A percentile compares a stretch with the other conserved stretches of the same genome.
phyloP scores from a whole-genome alignment of 2,329 filamentous ascomycete species.

The Westerdykella aurantiaca region DNA sequence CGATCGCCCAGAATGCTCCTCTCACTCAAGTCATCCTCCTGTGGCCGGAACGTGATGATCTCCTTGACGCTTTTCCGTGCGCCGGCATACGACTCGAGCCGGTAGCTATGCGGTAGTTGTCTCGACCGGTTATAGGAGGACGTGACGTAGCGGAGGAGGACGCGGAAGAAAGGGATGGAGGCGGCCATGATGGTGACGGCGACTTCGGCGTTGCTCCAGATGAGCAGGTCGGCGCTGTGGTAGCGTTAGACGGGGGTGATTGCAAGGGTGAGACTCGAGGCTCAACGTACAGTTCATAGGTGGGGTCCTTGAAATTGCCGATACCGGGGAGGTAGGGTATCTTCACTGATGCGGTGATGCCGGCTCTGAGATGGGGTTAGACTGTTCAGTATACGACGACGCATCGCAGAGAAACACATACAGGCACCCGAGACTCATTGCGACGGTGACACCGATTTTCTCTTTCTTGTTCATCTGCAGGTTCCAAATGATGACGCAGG shows the following conservation, averaged over 20 bases:
- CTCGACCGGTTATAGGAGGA: background rate
- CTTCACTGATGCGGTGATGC: conserved; percentile 18
- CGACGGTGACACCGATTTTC: conserved; percentile 19
- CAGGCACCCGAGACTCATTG: conserved; percentile 26
- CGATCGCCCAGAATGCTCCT: conserved; percentile 9
- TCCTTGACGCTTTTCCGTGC: background rate
- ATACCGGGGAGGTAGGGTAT: conserved; percentile 17
- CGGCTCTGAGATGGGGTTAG: conserved; percentile 9
- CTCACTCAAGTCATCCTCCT: conserved; percentile 7
- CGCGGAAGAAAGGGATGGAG: conserved; percentile 23
- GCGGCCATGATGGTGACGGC: conserved; percentile 24
- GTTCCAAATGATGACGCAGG: conserved; percentile 20
- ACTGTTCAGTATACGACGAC: conserved; percentile 2
- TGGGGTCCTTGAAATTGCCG: conserved; percentile 4
- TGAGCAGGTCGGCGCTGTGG: conserved; percentile 10
- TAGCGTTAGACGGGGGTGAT: background rate
- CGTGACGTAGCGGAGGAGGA: conserved; percentile 12
- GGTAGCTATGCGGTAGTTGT: conserved; percentile 4
- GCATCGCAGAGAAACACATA: conserved; percentile 8
- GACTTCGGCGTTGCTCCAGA: conserved; percentile 24
- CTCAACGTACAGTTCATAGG: background rate
- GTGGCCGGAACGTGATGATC: background rate
- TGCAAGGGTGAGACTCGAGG: too few species aligned
- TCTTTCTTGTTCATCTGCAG: conserved; percentile 25
- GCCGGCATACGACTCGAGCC: background rate